Base-by-base conservation (phyloP, 169 alveolate genomes). In the Plasmodium gonderi region DNA sequence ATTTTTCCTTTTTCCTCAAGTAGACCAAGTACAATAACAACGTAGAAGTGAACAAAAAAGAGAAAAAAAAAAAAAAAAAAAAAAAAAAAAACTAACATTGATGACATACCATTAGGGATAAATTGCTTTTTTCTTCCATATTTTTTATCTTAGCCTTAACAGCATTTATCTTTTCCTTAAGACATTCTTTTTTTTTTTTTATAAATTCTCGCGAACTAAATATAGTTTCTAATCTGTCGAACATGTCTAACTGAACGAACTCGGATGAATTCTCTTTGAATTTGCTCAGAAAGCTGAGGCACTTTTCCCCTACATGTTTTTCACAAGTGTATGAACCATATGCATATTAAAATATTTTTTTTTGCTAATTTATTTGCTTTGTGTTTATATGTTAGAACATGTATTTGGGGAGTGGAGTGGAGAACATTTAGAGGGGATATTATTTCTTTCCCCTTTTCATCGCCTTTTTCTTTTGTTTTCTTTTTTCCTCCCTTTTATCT, bases 201-300 rank as follows among this genome's bases (percentile, higher is more conserved):
- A 83, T 69, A 80, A 83, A 83, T 51, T 83, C 82, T 23, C 92
- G 75, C 12, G 92, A 83, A 42, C 76, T 83, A 47, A 83, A 83
- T 83, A 83, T 83, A 9, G 92, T 83, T 64, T 83, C 92, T n/a
- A 83, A 76, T 64, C 92, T 83, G 82, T 83, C 92, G 65, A 83
- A 83, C 83, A 83, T 83, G 29, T 83, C 92, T 42, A 83, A 8
- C 44, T 83, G 92, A 42, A 83, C 92, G 40, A 83, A 74, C 79
- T 83, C 92, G 12, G 83, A 11, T 69, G 92, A 74, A 11, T 69
- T 83, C 17, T 83, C 92, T 36, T 83, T 83, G 31, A 83, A 69
- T 45, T 83, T 69, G 75, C 82, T 74, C 67, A 83, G 42, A 83
- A 83, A 83, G 44, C 85, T 83, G 54, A 83, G 92, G 64, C 92